Percentiles rank a stretch among this genome's conserved stretches.
phyloP scores from a whole-genome alignment of 352 stramenopile species.

The Hyaloperonospora arabidopsidis region DNA sequence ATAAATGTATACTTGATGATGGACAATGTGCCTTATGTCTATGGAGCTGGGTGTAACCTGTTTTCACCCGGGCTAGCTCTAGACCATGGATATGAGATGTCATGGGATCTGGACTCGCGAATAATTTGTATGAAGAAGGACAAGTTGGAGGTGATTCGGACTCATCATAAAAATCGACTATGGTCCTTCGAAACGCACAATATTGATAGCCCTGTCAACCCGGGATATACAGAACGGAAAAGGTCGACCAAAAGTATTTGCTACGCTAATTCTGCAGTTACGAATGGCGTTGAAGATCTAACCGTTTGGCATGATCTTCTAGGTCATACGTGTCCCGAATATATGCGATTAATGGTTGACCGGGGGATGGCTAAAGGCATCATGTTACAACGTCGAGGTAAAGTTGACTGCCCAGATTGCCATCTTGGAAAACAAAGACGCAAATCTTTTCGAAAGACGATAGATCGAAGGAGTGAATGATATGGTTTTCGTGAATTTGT shows the following conservation, averaged over 20 bases:
- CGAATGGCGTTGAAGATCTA: conserved; percentile 4
- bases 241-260: not conserved
- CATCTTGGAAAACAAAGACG: conserved; percentile 9
- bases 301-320: conserved; percentile 9
- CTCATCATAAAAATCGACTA: conserved; percentile 1
- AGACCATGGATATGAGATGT: conserved; percentile 7
- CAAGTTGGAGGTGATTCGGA: conserved; percentile 8
- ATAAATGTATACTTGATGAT: conserved; percentile 2
- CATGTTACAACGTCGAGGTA: conserved; percentile 1
- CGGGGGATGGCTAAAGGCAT: conserved; percentile 2
- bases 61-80: conserved; percentile 5
- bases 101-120: conserved; percentile 1
- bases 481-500: conserved; percentile 1
- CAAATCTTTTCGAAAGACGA: conserved; percentile 2
- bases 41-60: conserved; percentile 5
- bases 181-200: conserved; percentile 3
- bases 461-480: conserved; percentile 2
- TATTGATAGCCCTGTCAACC: too few relatives aligned
- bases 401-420: conserved; percentile 4
- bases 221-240: too few relatives aligned
- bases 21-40: conserved; percentile 7
- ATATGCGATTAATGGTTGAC: conserved; percentile 7
- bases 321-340: conserved; percentile 7
- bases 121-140: conserved; percentile 6
- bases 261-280: conserved; percentile 4